Base-by-base conservation (phyloP, 1,284 basidiomycete genomes). In the Tilletia indica region DNA sequence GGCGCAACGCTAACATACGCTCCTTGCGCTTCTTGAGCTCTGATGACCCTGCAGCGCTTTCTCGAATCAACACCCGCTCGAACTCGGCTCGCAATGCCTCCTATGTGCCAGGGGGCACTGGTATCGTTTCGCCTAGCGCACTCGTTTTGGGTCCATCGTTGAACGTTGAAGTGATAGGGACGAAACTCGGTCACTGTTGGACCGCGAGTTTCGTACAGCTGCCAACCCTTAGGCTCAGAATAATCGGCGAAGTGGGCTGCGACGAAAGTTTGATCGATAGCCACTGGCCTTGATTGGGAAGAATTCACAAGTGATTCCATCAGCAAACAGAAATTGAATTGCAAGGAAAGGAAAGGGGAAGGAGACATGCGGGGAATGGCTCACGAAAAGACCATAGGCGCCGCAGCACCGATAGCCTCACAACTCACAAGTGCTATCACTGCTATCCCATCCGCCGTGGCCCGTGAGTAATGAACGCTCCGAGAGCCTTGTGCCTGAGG, bases 321-420 rank as follows among this genome's bases (percentile, higher is more conserved):
- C n/a, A n/a, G n/a, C n/a, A n/a, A n/a, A n/a, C n/a, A n/a, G n/a
- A n/a, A n/a, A n/a, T n/a, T n/a, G n/a, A n/a, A 54, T n/a, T n/a
- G n/a, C n/a, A n/a, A n/a, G n/a, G n/a, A n/a, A n/a, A n/a, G n/a
- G n/a, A n/a, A n/a, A n/a, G n/a, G n/a, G n/a, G n/a, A n/a, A n/a
- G n/a, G n/a, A n/a, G n/a, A n/a, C n/a, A n/a, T n/a, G n/a, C n/a
- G n/a, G n/a, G n/a, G n/a, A n/a, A n/a, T n/a, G n/a, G n/a, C 56
- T 58, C 56, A 58, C 56, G n/a, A 58, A 11, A 58, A 31, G 56
- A 58, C 21, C 56, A 58, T 21, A 31, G 56, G 56, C 21, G 34
- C 21, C 3, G 56, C 34, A 11, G 21, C 21, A 4, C 12, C 56
- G 4, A 58, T 34, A 12, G 19, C 21, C 21, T 58, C 56, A 25